Conservation (phyloP, 805 yeast genomes). For the Candida tallmaniae region DNA sequence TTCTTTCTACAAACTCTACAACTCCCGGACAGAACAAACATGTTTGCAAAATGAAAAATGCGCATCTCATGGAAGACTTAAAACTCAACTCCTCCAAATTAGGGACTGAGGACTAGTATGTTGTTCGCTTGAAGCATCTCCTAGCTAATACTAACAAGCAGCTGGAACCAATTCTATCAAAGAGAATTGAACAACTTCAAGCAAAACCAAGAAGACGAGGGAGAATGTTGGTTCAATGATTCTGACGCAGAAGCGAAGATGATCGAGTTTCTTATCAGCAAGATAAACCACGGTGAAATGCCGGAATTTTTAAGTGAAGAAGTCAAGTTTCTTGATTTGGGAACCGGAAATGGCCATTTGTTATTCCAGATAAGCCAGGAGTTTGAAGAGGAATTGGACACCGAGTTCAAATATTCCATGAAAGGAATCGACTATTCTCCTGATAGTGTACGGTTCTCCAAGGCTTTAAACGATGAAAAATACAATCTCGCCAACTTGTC, state of each 20-base stretch:
- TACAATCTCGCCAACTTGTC: slow-evolving; percentile 35
- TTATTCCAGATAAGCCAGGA: slow-evolving; percentile 66
- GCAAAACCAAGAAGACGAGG: slow-evolving; percentile 77
- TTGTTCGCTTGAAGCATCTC: slow-evolving; percentile 9
- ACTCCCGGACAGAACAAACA: no score
- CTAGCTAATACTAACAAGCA: slow-evolving; percentile 26
- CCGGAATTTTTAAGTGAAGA: slow-evolving; percentile 18
- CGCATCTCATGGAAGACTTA: slow-evolving; percentile 11
- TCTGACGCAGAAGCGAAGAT: slow-evolving; percentile 87
- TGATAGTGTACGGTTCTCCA: slow-evolving; percentile 74
- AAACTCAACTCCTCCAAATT: slow-evolving; percentile 70
- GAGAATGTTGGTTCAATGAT: slow-evolving; percentile 96
- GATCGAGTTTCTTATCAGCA: slow-evolving; percentile 62
- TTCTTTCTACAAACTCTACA: no score
- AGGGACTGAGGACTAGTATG: slow-evolving; percentile 79
- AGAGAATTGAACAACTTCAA: slow-evolving; percentile 68
- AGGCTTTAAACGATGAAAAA: slow-evolving; percentile 44
- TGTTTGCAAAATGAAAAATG: no score
- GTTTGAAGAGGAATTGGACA: slow-evolving; percentile 40
- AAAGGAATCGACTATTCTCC: slow-evolving; percentile 84
- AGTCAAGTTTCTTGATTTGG: slow-evolving; percentile 66
- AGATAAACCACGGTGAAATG: slow-evolving; percentile 29
- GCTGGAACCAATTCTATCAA: slow-evolving; percentile 86
- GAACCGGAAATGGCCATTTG: slow-evolving; percentile 95
- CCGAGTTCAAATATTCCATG: slow-evolving; percentile 12